Evolutionary conservation across 78 protist species (phyloP), one percentile per base, ranked within the genome.

Genomic region (Creolimax fragrantissima): DNA sequence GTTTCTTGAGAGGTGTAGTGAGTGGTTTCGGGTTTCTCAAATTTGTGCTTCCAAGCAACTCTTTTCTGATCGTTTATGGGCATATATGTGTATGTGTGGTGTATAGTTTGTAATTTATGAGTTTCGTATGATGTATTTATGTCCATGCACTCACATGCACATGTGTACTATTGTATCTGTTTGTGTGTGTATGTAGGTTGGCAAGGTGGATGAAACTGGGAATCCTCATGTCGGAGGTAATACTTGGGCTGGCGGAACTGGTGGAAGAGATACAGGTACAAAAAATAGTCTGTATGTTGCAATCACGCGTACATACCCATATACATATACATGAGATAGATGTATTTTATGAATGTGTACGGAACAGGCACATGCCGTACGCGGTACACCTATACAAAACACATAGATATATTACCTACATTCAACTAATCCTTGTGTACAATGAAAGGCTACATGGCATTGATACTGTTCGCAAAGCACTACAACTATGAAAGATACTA

Each of bases 201-300:
- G 96, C 45, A 85, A 95, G 84, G 42, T 41, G 3, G 96, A 95
- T 47, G 42, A 3, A 41, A 35, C 58, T 41, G 86, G 86, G 36
- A 6, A 35, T n/a, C 94, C 93, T 42, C 96, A 95, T 67, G 94
- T 93, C 2, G 97, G 97, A 4, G 97, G 97, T 11, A 94, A 94
- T 91, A n/a, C 43, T n/a, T 95, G 92, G 93, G 95, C 95, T 2
- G 97, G 97, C 2, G 97, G 97, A 37, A 92, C 97, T 4, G 97
- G 97, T 2, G 97, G 97, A n/a, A 5, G 91, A 2, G 95, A 92
- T 89, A 95, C 97, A 2, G 96, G 74, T 58, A 24, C 24, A 24
- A 1, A 58, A 32, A 58, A 32, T 1, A 32, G 11, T 58, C 11
- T n/a, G n/a, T n/a, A n/a, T n/a, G n/a, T n/a, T n/a, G 24, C 74